Percentiles rank a stretch among this genome's conserved stretches.
phyloP scores from a whole-genome alignment of 371 early-diverging fungal genomes.

The Mucor racemosus region DNA sequence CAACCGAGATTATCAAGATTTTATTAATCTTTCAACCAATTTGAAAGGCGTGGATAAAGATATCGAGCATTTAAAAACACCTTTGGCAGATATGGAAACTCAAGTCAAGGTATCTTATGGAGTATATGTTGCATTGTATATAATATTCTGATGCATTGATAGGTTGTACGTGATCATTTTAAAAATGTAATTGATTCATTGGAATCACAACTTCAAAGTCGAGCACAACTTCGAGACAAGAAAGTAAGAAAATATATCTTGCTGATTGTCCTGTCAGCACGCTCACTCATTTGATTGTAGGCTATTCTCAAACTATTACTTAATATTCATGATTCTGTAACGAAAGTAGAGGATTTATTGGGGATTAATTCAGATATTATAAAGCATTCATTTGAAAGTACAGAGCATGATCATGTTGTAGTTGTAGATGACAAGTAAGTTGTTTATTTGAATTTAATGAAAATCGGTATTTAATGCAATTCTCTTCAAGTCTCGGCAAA shows the following conservation, averaged over 20 bases:
- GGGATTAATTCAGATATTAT: constrained; percentile 54
- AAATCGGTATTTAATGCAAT: neutral
- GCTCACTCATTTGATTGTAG: constrained; percentile 28
- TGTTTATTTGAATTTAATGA: neutral
- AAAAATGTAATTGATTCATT: constrained; percentile 61
- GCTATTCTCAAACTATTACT: constrained; percentile 67
- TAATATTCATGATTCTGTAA: constrained; percentile 75
- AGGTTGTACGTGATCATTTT: constrained; percentile 57
- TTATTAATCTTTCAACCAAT: constrained; percentile 79
- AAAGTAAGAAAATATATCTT: constrained; percentile 49
- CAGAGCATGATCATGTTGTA: constrained; percentile 15
- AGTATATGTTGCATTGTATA: neutral
- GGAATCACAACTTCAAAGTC: constrained; percentile 62
- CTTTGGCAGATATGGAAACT: constrained; percentile 61
- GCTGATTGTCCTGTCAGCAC: neutral
- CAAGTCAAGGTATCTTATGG: constrained; percentile 58
- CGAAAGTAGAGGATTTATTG: constrained; percentile 77
- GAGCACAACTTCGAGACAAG: constrained; percentile 69
- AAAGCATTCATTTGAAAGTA: constrained; percentile 16
- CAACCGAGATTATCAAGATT: constrained; percentile 82
- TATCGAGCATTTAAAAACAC: constrained; percentile 64
- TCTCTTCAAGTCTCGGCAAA: constrained; percentile 45
- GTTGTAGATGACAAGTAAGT: constrained; percentile 28
- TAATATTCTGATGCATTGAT: neutral
- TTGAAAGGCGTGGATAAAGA: constrained; percentile 79